Conservation (phyloP, 306 rosid genomes). For the Urtica urens region DNA sequence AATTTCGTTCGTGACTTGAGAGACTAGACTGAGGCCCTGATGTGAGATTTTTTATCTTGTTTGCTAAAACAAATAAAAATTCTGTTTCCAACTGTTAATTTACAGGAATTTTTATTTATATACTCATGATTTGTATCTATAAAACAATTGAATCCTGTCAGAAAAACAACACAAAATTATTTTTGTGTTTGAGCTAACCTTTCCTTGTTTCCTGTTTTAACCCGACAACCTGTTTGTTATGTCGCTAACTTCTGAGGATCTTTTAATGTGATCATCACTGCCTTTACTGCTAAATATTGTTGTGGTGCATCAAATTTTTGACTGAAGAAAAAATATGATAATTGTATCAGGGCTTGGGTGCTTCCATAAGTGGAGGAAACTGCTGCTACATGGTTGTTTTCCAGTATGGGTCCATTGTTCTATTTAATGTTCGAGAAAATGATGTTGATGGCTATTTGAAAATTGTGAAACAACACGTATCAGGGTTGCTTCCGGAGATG, state of each 20-base stretch:
- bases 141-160: no score
- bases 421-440: constrained; percentile 70
- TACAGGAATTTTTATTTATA: no score
- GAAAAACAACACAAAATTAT: no score
- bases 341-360: constrained; percentile 48
- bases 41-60: no score
- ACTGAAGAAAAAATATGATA: neutral
- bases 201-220: no score
- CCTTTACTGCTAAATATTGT: neutral
- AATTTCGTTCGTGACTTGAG: no score
- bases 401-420: constrained; percentile 88
- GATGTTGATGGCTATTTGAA: constrained; percentile 66
- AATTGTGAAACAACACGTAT: constrained; percentile 67
- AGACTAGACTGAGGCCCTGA: no score
- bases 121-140: no score
- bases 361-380: constrained; percentile 60
- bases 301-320: constrained; percentile 8
- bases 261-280: neutral
- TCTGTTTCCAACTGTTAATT: no score
- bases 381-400: constrained; percentile 83
- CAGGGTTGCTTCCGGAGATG: constrained; percentile 90
- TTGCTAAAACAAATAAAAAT: no score
- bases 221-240: neutral
- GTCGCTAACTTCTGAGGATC: neutral
- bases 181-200: no score